Evolutionary conservation across 129 eudicot genomes (phyloP), one percentile per base, ranked within the genome.

Genomic region (Centaurea solstitialis): DNA sequence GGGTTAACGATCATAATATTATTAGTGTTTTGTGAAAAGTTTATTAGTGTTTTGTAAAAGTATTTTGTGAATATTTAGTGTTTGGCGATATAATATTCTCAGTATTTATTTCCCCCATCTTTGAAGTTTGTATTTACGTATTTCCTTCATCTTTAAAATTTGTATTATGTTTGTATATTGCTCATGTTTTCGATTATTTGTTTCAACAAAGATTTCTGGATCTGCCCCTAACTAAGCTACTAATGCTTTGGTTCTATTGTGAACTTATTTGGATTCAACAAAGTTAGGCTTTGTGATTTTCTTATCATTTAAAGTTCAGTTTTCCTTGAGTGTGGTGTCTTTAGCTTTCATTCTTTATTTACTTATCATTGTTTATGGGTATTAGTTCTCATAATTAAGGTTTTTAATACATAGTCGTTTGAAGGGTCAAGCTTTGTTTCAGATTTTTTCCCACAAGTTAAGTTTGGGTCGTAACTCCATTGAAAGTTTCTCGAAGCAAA

Each of bases 191-290:
- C n/a, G n/a, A n/a, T n/a, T n/a, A n/a, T n/a, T n/a, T n/a, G n/a
- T n/a, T n/a, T n/a, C n/a, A n/a, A n/a, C n/a, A n/a, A n/a, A n/a
- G n/a, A n/a, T n/a, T n/a, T n/a, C n/a, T n/a, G n/a, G n/a, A n/a
- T n/a, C n/a, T n/a, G n/a, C n/a, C n/a, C n/a, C n/a, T n/a, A n/a
- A n/a, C n/a, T n/a, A n/a, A n/a, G n/a, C n/a, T n/a, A n/a, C n/a
- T n/a, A n/a, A n/a, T n/a, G n/a, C n/a, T n/a, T 43, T 43, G 50
- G 69, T 83, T 76, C 59, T 22, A 37, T 6, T 73, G 18, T 26
- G 35, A 81, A 21, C 70, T 79, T 26, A 41, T 67, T 83, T 68
- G 6, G 37, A 35, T 3, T 13, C 18, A 12, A 47, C 61, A 47
- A 47, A 47, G 61, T 47, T 3, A 47, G 57, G 61, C 61, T 47